phyloP scores from a whole-genome alignment of 805 yeast genomes.

The Saccharomycodes ludwigii region DNA sequence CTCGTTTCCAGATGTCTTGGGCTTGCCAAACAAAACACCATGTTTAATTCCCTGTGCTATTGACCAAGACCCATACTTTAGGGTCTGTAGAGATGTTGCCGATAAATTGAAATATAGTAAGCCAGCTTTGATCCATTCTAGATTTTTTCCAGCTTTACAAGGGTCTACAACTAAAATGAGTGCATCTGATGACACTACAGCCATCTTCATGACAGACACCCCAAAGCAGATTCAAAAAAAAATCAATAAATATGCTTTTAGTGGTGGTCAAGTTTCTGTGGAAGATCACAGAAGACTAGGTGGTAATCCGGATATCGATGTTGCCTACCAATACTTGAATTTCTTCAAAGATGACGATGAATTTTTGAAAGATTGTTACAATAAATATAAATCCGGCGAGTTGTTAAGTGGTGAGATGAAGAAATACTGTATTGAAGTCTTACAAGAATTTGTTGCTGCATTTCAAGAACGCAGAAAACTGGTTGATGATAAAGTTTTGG shows the following conservation, averaged over 20 bases:
- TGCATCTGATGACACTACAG: conserved; percentile 80
- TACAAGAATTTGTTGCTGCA: conserved; percentile 65
- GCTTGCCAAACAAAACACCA: conserved; percentile 79
- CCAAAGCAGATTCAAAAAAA: conserved; percentile 86
- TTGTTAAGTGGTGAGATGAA: conserved; percentile 89
- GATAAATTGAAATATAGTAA: conserved; percentile 80
- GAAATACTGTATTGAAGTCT: conserved; percentile 65
- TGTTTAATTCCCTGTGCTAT: conserved; percentile 98
- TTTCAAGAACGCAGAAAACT: conserved; percentile 71
- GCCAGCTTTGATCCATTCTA: conserved; percentile 86
- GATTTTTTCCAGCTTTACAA: conserved; percentile 96
- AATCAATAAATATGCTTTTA: conserved; percentile 90
- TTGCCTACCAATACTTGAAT: conserved; percentile 83
- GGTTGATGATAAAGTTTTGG: conserved; percentile 50
- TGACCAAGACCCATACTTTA: conserved; percentile 96
- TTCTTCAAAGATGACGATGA: conserved; percentile 87
- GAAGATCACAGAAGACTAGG: conserved; percentile 89
- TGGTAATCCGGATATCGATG: conserved; percentile 92
- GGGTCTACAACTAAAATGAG: conserved; percentile 96
- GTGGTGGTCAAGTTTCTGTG: conserved; percentile 79
- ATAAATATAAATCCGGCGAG: conserved; percentile 66
- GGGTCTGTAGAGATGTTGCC: conserved; percentile 96
- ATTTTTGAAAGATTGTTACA: conserved; percentile 47
- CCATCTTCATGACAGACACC: conserved; percentile 93
- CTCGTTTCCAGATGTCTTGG: conserved; percentile 88